Evolutionary conservation across 2,329 filamentous ascomycete species (phyloP).

Genomic region (Teratosphaeria pseudoeucalypti): DNA sequence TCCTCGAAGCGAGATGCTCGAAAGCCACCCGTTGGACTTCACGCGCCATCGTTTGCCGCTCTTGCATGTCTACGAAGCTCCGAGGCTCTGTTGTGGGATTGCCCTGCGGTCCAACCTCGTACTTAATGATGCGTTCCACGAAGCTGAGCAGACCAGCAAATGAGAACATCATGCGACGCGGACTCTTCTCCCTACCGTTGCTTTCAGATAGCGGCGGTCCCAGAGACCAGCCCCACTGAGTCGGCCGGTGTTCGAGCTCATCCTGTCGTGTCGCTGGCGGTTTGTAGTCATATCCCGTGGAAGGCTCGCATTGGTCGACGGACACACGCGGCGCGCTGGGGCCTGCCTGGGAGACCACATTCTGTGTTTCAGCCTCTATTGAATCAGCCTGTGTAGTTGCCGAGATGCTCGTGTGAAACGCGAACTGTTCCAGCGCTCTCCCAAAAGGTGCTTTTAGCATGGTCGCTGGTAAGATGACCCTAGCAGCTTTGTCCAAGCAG

Average conservation of each 20-base stretch:
- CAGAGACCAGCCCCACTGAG: slow-evolving; percentile 56
- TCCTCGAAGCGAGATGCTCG: slow-evolving; percentile 70
- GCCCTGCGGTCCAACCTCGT: slow-evolving; percentile 24
- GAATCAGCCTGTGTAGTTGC: neutral
- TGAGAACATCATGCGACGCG: slow-evolving; percentile 51
- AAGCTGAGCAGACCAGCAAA: slow-evolving; percentile 63
- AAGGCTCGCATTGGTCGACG: slow-evolving; percentile 25
- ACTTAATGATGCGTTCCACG: slow-evolving; percentile 44
- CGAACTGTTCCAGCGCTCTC: slow-evolving; percentile 66
- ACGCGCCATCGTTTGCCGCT: slow-evolving; percentile 59
- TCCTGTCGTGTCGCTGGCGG: slow-evolving; percentile 52
- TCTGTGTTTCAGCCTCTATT: neutral
- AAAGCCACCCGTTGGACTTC: slow-evolving; percentile 73
- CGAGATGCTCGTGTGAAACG: slow-evolving; percentile 42
- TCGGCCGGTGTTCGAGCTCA: slow-evolving; percentile 37
- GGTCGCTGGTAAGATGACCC: slow-evolving; percentile 57
- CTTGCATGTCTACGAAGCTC: slow-evolving; percentile 32
- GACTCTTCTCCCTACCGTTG: slow-evolving; percentile 25
- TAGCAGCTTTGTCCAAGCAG: slow-evolving; percentile 76
- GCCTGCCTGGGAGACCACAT: neutral
- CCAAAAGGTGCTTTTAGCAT: slow-evolving; percentile 62
- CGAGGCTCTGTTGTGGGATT: slow-evolving; percentile 18
- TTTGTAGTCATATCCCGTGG: slow-evolving; percentile 43
- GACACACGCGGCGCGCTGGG: neutral
- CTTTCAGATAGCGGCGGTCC: slow-evolving; percentile 55